Base-by-base conservation (phyloP, 805 yeast genomes). In the Candida jianshihensis region DNA sequence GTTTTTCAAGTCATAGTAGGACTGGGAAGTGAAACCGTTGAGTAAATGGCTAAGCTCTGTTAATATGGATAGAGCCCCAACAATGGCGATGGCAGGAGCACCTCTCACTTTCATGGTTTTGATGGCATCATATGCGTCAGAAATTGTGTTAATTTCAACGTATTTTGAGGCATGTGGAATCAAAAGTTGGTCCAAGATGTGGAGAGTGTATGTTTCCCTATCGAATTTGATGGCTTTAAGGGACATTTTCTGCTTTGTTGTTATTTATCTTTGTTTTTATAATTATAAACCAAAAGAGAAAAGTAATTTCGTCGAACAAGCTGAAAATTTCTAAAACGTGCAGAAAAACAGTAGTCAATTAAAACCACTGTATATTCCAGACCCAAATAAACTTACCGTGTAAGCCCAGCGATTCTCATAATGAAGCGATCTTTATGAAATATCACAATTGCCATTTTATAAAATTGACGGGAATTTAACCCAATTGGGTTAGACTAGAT, bases 51-150 rank as follows among this genome's bases (percentile, higher is more conserved):
- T 61, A 4, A 75, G 59, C 46, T 90, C 96, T n/a, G 83, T 77
- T 2, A 85, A 80, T 4, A 90, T 72, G 2, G 96, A 75, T 41
- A 89, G 70, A 1, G 88, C 78, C 5, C 96, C 97, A 3, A 90
- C 97, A 39, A 90, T 85, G 43, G 97, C 97, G 54, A 90, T 90
- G 1, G 97, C 97, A 0, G 98, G 98, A 0, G 98, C 98, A 26
- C 98, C 98, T 56, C 98, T 71, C 5, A 94, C 97, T 51, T 85
- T 88, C 98, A 90, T 90, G 39, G 69, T 69, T 53, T 78, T 80
- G 57, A 90, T 90, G n/a, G 84, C 95, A 15, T 70, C 68, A 59
- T 64, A 86, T 4, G 95, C 97, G 56, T 81, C 88, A 32, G 79
- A 79, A 34, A 85, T 76, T 14, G 75, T 63, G 26, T 63, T 46